Base-by-base conservation (phyloP, 495 filamentous ascomycete species). In the Aspergillus olivimuriae region DNA sequence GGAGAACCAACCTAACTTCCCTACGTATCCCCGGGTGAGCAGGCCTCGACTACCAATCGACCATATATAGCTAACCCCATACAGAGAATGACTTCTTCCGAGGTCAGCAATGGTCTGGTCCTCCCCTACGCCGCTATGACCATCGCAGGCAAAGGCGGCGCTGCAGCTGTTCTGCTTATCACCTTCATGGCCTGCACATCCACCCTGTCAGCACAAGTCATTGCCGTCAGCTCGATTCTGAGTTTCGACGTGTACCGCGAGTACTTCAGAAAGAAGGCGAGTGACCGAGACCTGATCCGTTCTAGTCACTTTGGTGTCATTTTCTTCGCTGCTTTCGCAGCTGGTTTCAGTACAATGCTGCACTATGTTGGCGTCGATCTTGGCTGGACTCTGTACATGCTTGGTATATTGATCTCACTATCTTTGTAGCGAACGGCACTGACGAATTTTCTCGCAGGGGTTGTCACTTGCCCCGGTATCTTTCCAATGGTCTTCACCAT, bases 401-500 rank as follows among this genome's bases (percentile, higher is more conserved):
- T 70, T 4, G 61, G 68, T 58, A 52, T n/a, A n/a, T n/a, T n/a
- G 51, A 53, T 41, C 19, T 21, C 18, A 23, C 42, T 15, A 3
- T 4, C 4, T 12, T 23, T 22, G 12, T 33, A 28, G 38, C 45
- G 22, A 38, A 22, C 26, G 24, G 8, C 1, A 9, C 1, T 1
- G 12, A 1, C 6, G 2, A 20, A 51, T 17, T 35, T 12, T 24
- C 8, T 4, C 16, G 28, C 31, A 60, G 64, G 64, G 14, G 58
- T 68, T 11, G 57, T 75, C 0, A 65, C 66, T 9, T 71, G 64
- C 30, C 62, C 68, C 2, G 70, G 62, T 1, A 65, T 76, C 43
- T 68, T 77, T 42, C 73, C 74, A 5, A 68, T 72, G 53, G 61
- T 66, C 1, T 72, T 73, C 44, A 71, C 72, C 9, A 58, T 77